Conservation (phyloP, 306 rosid genomes). For the Mucuna pruriens region DNA sequence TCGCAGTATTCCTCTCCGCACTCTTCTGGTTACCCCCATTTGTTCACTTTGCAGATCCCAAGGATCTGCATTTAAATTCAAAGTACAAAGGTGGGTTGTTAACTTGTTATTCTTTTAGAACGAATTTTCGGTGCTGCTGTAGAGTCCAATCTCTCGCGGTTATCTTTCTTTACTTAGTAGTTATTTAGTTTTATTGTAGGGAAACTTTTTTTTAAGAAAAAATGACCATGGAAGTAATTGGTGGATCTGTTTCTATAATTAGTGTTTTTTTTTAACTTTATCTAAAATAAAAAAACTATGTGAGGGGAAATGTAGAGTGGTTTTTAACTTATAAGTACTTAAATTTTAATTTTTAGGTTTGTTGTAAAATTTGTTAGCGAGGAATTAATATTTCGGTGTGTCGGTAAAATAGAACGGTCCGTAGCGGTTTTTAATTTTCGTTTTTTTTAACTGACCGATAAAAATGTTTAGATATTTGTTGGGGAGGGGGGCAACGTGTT, state of each 20-base stretch:
- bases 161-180: not conserved
- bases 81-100: slow-evolving; percentile 61
- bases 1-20: slow-evolving; percentile 71
- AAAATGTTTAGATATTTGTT: not conserved
- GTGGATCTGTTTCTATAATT: slow-evolving; percentile 50
- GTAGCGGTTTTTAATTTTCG: not conserved
- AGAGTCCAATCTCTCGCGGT: too few species aligned
- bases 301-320: not conserved
- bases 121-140: not conserved
- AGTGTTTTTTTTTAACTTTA: not conserved
- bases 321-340: not conserved
- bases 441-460: not conserved
- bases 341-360: slow-evolving; percentile 16
- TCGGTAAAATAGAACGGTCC: not conserved
- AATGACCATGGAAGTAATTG: not conserved
- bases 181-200: not conserved
- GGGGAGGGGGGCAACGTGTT: not conserved
- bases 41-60: slow-evolving; percentile 59
- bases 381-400: not conserved
- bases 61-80: slow-evolving; percentile 60
- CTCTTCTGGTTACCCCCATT: slow-evolving; percentile 76
- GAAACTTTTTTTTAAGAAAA: not conserved
- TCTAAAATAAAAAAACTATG: too few species aligned
- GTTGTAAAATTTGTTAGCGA: not conserved
- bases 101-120: not conserved